A percentile compares a stretch with the other conserved stretches of the same genome.
Evolutionary conservation across 1,139 yeast species (phyloP).

Genomic region (Pichia sp.): DNA sequence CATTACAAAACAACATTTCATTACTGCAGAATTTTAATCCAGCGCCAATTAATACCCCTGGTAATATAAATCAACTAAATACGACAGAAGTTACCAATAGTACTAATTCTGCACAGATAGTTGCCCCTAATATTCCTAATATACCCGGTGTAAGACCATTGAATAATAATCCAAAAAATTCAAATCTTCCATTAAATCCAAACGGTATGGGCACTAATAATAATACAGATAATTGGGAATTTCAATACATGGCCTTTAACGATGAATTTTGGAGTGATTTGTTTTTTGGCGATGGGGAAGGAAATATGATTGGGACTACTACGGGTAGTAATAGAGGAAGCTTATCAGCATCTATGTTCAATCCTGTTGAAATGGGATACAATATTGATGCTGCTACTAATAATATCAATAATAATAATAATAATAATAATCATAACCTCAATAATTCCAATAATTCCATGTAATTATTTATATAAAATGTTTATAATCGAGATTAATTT

Average conservation of each 20-base stretch:
- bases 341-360: not conserved
- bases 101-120: too few species aligned
- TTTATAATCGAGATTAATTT: not conserved
- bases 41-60: too few species aligned
- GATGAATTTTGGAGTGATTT: constrained; percentile 41
- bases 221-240: constrained; percentile 21
- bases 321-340: not conserved
- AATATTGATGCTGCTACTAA: not conserved
- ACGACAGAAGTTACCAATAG: not conserved
- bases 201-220: not conserved
- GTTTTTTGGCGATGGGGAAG: constrained; percentile 24
- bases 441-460: not conserved
- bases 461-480: not conserved
- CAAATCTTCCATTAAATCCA: not conserved
- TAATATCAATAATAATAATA: not conserved
- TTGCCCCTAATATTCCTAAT: too few species aligned
- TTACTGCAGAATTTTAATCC: too few species aligned
- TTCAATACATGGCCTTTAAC: constrained; percentile 33
- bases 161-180: not conserved
- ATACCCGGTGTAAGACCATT: too few species aligned
- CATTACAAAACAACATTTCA: not conserved
- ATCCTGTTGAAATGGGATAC: not conserved
- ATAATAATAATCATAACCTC: too few species aligned
- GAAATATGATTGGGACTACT: not conserved
- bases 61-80: not conserved